phyloP scores from a whole-genome alignment of 768 basidiomycete species.

The Psilocybe azurescens region DNA sequence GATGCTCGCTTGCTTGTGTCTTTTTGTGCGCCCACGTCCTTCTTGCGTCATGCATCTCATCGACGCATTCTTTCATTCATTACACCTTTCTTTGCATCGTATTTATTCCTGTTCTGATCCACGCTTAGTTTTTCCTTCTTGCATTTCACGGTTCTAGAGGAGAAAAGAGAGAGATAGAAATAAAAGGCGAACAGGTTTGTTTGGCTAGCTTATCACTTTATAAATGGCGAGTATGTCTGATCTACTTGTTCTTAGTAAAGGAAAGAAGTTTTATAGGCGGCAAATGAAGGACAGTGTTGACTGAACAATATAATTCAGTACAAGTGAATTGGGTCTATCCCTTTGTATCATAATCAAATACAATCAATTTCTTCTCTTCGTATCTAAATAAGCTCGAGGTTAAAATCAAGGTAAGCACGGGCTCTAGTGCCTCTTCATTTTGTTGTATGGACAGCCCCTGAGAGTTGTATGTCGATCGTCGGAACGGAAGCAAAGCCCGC shows the following conservation, averaged over 20 bases:
- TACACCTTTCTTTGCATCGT: constrained; percentile 2
- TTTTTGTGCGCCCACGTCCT: background rate
- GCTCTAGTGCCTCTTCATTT: background rate
- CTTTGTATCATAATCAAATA: constrained; percentile 31
- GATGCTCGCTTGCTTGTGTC: background rate
- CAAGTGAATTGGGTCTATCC: constrained; percentile 24
- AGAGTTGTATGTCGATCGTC: background rate
- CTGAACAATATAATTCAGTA: constrained; percentile 25
- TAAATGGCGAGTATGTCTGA: background rate
- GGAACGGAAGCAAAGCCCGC: constrained; percentile 1
- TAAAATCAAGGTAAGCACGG: too few relatives aligned
- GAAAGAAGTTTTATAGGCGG: constrained; percentile 9
- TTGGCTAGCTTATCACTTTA: background rate
- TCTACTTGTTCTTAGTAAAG: constrained; percentile 8
- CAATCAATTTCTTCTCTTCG: constrained; percentile 14
- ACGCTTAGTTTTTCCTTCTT: constrained; percentile 5
- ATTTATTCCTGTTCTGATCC: constrained; percentile 14
- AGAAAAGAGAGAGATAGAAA: constrained; percentile 14
- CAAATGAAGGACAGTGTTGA: constrained; percentile 12
- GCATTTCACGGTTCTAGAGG: constrained; percentile 15
- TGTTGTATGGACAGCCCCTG: background rate
- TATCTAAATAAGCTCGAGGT: background rate
- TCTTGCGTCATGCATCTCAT: constrained; percentile 5
- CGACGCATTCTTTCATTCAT: constrained; percentile 5
- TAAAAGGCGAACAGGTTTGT: constrained; percentile 15